Percentiles rank a stretch among this genome's conserved stretches.
phyloP scores from a whole-genome alignment of 345 rosid species.

The Clarkia xantiana region DNA sequence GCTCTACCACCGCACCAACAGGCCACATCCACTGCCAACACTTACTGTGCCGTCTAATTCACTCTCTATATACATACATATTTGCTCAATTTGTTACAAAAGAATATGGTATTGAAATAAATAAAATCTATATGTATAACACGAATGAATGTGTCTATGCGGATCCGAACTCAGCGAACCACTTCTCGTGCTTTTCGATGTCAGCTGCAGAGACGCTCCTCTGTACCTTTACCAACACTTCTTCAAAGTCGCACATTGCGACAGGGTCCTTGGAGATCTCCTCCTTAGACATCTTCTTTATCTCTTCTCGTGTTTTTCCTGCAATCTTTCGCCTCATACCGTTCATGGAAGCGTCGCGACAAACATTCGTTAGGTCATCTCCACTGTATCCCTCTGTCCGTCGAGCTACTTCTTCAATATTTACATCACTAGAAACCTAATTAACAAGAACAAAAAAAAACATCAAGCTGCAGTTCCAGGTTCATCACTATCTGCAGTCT shows the following conservation, averaged over 20 bases:
- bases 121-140: no score
- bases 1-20: constrained; percentile 13
- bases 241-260: constrained; percentile 97
- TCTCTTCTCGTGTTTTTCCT: constrained; percentile 95
- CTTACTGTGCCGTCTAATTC: no score
- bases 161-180: constrained; percentile 91
- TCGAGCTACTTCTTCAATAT: constrained; percentile 83
- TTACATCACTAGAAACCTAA: constrained; percentile 84
- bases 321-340: constrained; percentile 99
- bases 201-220: constrained; percentile 80
- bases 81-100: no score
- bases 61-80: no score
- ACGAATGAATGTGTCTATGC: no score
- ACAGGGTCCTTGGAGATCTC: constrained; percentile 96
- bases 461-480: no score
- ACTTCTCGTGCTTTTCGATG: constrained; percentile 93
- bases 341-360: constrained; percentile 94
- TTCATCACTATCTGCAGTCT: no score
- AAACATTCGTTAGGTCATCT: constrained; percentile 94
- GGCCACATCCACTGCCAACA: no score
- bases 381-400: constrained; percentile 96
- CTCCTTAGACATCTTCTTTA: constrained; percentile 95
- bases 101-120: no score
- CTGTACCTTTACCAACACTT: constrained; percentile 85
- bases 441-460: no score